These are phyloP conservation scores for Funneliformis caledonium DNA, from an alignment of 371 early-diverging fungal genomes.

Conservation along the genomic window DNA sequence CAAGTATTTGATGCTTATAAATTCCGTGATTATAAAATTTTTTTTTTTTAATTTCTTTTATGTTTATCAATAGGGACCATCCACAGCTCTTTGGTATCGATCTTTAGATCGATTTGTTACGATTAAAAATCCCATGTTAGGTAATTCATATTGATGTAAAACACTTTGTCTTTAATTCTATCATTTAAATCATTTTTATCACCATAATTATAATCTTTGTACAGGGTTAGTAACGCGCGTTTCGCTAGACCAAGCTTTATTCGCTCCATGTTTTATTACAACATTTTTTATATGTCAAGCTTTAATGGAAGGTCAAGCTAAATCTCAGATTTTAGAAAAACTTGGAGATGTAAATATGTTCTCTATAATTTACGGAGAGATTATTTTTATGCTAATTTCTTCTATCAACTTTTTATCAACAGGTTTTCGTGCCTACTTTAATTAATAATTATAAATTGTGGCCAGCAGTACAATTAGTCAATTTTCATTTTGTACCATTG, in stretches of 20 bases:
- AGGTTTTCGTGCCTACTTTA: conserved; percentile 66
- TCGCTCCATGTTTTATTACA: conserved; percentile 24
- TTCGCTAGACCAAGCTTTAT: conserved; percentile 1
- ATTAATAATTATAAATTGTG: conserved; percentile 78
- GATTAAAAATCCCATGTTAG: conserved; percentile 4
- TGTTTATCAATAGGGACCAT: conserved; percentile 3
- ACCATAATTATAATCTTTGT: not conserved
- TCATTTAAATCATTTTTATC: not conserved
- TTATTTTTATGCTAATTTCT: not conserved
- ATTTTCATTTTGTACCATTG: conserved; percentile 79
- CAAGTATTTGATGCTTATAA: not conserved
- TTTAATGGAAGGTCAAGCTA: not conserved
- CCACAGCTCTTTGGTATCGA: conserved; percentile 12
- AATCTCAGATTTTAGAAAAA: not conserved
- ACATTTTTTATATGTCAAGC: conserved; percentile 7
- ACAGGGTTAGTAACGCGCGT: conserved; percentile 3
- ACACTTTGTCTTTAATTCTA: not conserved
- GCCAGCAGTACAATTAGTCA: conserved; percentile 80
- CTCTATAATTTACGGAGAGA: not conserved
- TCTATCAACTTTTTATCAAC: not conserved
- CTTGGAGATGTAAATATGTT: conserved; percentile 3
- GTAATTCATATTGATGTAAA: not conserved
- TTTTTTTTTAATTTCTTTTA: not conserved
- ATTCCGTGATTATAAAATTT: not conserved
- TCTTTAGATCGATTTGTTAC: not conserved